A percentile compares a stretch with the other conserved stretches of the same genome.
Evolutionary conservation across 2,329 filamentous ascomycete species (phyloP).

Genomic region (Phyllosticta ampelicida): DNA sequence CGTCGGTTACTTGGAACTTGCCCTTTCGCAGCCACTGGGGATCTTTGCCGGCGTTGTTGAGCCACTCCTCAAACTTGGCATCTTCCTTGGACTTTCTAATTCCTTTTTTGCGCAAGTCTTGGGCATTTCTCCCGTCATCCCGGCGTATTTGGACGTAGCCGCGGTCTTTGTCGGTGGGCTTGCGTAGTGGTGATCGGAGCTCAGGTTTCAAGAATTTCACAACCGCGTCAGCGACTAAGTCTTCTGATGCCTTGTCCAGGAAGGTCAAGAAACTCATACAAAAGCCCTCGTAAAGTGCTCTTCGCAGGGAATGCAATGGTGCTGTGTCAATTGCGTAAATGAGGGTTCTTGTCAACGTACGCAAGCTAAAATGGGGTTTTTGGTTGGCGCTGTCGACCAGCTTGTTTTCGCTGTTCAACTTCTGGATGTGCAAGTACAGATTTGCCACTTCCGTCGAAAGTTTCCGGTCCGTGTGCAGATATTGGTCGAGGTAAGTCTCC

Average conservation of each 20-base stretch:
- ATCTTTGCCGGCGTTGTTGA: constrained; percentile 43
- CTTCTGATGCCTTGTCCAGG: constrained; percentile 71
- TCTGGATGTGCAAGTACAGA: constrained; percentile 81
- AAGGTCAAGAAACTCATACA: constrained; percentile 96
- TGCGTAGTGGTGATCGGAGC: constrained; percentile 65
- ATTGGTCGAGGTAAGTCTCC: constrained; percentile 70
- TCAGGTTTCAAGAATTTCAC: constrained; percentile 68
- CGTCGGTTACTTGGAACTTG: constrained; percentile 51
- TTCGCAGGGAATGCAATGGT: constrained; percentile 69
- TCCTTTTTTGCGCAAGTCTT: constrained; percentile 6
- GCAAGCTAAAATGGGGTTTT: constrained; percentile 91
- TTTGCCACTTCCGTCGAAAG: constrained; percentile 71
- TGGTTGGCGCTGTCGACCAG: constrained; percentile 93
- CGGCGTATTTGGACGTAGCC: constrained; percentile 53
- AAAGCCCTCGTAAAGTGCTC: constrained; percentile 88
- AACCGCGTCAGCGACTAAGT: constrained; percentile 66
- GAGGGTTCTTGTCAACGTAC: constrained; percentile 82
- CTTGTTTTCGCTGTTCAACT: constrained; percentile 66
- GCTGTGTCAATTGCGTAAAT: constrained; percentile 80
- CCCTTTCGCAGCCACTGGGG: constrained; percentile 90
- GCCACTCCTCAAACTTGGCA: constrained; percentile 9
- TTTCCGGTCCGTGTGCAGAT: constrained; percentile 42
- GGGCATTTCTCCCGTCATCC: constrained; percentile 1
- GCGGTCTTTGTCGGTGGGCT: constrained; percentile 60
- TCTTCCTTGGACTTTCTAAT: constrained; percentile 5